Percentiles rank a stretch among this genome's conserved stretches.
phyloP scores from a whole-genome alignment of 345 rosid species.

The Limnanthes douglasii region DNA sequence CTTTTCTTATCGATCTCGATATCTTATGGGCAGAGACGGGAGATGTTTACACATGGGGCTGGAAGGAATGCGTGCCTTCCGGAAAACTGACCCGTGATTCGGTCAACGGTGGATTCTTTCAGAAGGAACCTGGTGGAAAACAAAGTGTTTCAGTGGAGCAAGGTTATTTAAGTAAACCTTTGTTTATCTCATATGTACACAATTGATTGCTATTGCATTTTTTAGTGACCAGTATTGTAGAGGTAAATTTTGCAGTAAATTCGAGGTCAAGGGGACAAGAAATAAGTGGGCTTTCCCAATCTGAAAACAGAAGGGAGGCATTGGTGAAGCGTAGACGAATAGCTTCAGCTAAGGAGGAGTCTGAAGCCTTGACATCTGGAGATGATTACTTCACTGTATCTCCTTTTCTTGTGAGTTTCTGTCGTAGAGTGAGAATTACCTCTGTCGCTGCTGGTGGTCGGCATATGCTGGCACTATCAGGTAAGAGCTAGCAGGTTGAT shows the following conservation, averaged over 20 bases:
- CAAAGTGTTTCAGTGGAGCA: constrained; percentile 26
- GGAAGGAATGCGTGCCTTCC: constrained; percentile 82
- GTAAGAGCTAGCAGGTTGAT: constrained; percentile 21
- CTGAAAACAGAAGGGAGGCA: constrained; percentile 37
- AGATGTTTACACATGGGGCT: constrained; percentile 82
- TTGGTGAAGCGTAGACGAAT: constrained; percentile 36
- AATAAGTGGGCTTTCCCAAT: constrained; percentile 10
- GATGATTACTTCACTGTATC: constrained; percentile 37
- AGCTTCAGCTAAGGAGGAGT: constrained; percentile 34
- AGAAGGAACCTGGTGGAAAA: constrained; percentile 25
- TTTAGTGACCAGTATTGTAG: neutral
- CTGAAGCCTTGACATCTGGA: constrained; percentile 25
- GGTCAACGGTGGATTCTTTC: constrained; percentile 19
- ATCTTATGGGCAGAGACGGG: constrained; percentile 32
- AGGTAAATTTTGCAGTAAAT: constrained; percentile 15
- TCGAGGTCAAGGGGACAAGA: constrained; percentile 24
- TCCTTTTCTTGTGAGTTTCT: constrained; percentile 35
- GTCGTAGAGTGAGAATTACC: constrained; percentile 59
- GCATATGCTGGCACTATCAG: constrained; percentile 72
- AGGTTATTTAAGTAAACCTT: constrained; percentile 19
- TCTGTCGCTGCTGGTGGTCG: constrained; percentile 78
- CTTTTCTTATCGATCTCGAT: neutral
- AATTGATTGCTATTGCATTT: neutral
- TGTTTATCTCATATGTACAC: constrained; percentile 1
- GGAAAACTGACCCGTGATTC: constrained; percentile 18